These are phyloP conservation scores for Chaetomium sp. DNA, from an alignment of 2,329 filamentous ascomycete genomes.

Conservation along the genomic window DNA sequence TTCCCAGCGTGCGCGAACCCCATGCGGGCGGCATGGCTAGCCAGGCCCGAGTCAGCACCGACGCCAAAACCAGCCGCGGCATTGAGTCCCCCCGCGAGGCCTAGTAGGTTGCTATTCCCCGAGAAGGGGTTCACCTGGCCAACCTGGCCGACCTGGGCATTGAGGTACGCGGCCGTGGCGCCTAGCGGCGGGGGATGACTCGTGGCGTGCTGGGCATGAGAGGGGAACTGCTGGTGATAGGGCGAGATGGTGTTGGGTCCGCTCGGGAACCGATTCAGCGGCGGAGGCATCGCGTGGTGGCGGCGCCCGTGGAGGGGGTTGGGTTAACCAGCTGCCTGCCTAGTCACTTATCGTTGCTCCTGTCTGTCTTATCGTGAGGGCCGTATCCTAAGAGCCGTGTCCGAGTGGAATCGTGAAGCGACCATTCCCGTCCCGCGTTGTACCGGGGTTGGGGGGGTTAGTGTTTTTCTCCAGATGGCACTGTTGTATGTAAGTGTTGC, in stretches of 20 bases:
- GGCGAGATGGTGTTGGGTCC: slow-evolving; percentile 40
- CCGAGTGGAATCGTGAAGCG: slow-evolving; percentile 8
- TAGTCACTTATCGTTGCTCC: too few species aligned
- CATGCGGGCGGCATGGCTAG: slow-evolving; percentile 81
- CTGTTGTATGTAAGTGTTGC: too few species aligned
- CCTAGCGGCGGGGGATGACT: slow-evolving; percentile 49
- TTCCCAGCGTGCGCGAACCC: slow-evolving; percentile 71
- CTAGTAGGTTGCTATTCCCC: slow-evolving; percentile 50
- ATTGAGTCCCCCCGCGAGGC: slow-evolving; percentile 51
- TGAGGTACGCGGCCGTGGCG: slow-evolving; percentile 65
- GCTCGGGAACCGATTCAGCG: slow-evolving; percentile 40
- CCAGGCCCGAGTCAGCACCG: slow-evolving; percentile 63
- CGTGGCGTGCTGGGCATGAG: slow-evolving; percentile 44
- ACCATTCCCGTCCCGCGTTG: slow-evolving; percentile 17
- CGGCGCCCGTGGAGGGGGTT: slow-evolving; percentile 15
- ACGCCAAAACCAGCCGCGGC: slow-evolving; percentile 40
- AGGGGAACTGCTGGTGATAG: slow-evolving; percentile 49
- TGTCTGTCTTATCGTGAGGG: slow-evolving; percentile 14
- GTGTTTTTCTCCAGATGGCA: not conserved
- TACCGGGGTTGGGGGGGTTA: not conserved
- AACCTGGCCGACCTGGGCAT: slow-evolving; percentile 57
- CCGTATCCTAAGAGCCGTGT: slow-evolving; percentile 17
- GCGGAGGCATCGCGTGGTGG: slow-evolving; percentile 35
- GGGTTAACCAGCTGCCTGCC: not conserved
- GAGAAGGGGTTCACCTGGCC: slow-evolving; percentile 62